Base-by-base conservation (phyloP, 805 yeast genomes). In the Jamesozyma hellenica region DNA sequence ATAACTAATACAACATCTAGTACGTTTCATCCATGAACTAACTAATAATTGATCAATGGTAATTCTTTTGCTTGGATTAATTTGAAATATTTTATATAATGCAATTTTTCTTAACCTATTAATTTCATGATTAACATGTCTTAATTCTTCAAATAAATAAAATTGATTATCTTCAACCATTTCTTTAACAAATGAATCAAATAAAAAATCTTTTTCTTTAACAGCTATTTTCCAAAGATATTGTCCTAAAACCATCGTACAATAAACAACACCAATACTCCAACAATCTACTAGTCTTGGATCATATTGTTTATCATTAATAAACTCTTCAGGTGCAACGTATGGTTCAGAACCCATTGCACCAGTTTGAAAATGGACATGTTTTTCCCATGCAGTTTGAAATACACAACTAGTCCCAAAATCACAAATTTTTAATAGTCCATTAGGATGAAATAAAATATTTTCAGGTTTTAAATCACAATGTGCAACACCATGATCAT, bases 401-500 rank as follows among this genome's bases (percentile, higher is more conserved):
- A 88, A 83, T 26, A 92, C 95, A 43, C 83, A 88, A 35, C 94
- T 80, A 36, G 90, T 85, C 21, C 96, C 96, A 60, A 88, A 88
- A 58, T 88, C 96, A 32, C 85, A 74, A 38, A 81, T 77, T 53
- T 79, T 80, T 42, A 79, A 66, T 39, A 74, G 69, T 9, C 94
- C 92, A 43, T 68, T 64, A 14, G 74, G 69, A 7, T 84, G 78
- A 34, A 88, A 64, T 29, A 88, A 58, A 21, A 88, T 66, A 58
- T 88, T 88, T 54, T 88, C 96, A 11, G 94, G 87, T 61, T 88
- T 88, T 44, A 88, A 66, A 55, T 88, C 96, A 54, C 95, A 82
- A 60, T 88, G 96, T 0, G 96, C 90, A 25, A 88, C 90, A 27
- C 96, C 96, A 61, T 81, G 87, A 9, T 77, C 72, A 60, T 88